Evolutionary conservation across 2,329 filamentous ascomycete genomes (phyloP).

Genomic region (Diplodia seriata): DNA sequence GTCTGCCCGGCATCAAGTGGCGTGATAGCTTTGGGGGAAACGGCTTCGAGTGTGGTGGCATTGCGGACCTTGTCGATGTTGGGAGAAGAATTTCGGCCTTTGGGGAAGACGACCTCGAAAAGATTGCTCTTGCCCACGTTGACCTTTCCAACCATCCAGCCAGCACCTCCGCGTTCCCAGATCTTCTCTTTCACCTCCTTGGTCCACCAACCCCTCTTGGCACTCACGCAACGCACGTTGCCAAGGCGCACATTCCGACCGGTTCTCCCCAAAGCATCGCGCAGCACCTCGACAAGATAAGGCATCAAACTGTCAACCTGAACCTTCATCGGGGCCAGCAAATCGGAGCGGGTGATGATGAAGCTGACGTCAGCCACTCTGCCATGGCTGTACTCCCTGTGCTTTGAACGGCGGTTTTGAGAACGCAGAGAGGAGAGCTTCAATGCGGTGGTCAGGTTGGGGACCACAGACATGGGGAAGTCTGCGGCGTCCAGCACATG

Average conservation of each 20-base stretch:
- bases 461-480: constrained; percentile 92
- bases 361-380: constrained; percentile 83
- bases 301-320: constrained; percentile 88
- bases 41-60: constrained; percentile 41
- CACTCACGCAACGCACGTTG: constrained; percentile 85
- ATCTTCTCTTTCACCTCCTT: constrained; percentile 85
- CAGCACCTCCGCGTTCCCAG: constrained; percentile 79
- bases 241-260: constrained; percentile 79
- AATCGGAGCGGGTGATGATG: constrained; percentile 85
- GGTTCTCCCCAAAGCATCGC: constrained; percentile 73
- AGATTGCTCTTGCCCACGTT: constrained; percentile 97
- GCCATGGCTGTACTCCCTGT: constrained; percentile 69
- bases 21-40: neutral
- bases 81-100: constrained; percentile 58
- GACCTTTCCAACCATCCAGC: constrained; percentile 97
- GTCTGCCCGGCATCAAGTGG: constrained; percentile 38
- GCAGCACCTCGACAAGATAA: constrained; percentile 77
- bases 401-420: constrained; percentile 77
- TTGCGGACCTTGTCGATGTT: constrained; percentile 45
- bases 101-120: constrained; percentile 85
- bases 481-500: constrained; percentile 95
- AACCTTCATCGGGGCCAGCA: constrained; percentile 82
- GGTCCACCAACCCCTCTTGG: constrained; percentile 90
- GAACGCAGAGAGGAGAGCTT: constrained; percentile 76
- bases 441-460: constrained; percentile 74